These are phyloP conservation scores for Colletotrichum liriopes DNA, from an alignment of 2,329 filamentous ascomycete genomes.

Conservation along the genomic window DNA sequence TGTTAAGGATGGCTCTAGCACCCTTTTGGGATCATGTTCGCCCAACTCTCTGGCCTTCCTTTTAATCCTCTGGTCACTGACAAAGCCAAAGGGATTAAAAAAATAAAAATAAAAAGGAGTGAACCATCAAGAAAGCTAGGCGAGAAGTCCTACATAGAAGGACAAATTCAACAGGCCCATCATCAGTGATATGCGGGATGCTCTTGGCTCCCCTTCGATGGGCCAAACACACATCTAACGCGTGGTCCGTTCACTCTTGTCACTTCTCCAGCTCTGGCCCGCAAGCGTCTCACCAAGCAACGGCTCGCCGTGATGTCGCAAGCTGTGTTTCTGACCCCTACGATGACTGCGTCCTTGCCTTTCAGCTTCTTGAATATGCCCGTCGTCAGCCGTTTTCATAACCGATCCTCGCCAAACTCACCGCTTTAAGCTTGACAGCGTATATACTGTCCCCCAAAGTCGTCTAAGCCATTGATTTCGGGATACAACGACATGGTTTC, in stretches of 20 bases:
- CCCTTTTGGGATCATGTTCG: conserved; percentile 19
- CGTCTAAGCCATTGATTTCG: conserved; percentile 43
- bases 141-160: conserved; percentile 45
- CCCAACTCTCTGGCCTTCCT: background rate
- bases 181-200: conserved; percentile 44
- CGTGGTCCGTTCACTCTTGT: conserved; percentile 44
- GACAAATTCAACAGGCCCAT: conserved; percentile 44
- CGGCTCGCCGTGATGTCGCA: background rate
- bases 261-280: background rate
- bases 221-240: conserved; percentile 46
- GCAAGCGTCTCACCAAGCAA: background rate
- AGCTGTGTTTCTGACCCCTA: background rate
- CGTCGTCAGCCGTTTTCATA: background rate
- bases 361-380: conserved; percentile 42
- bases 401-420: conserved; percentile 8
- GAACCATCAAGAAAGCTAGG: conserved; percentile 42
- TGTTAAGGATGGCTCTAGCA: conserved; percentile 7
- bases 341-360: background rate
- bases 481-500: conserved; percentile 43
- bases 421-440: conserved; percentile 48
- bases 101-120: conserved; percentile 43
- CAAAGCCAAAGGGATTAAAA: conserved; percentile 12
- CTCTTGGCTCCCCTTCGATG: conserved; percentile 46
- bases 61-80: background rate
- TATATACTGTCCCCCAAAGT: conserved; percentile 45